Percentiles rank a stretch among this genome's conserved stretches.
phyloP scores from a whole-genome alignment of 129 eudicot genomes.

The Logfia minima region DNA sequence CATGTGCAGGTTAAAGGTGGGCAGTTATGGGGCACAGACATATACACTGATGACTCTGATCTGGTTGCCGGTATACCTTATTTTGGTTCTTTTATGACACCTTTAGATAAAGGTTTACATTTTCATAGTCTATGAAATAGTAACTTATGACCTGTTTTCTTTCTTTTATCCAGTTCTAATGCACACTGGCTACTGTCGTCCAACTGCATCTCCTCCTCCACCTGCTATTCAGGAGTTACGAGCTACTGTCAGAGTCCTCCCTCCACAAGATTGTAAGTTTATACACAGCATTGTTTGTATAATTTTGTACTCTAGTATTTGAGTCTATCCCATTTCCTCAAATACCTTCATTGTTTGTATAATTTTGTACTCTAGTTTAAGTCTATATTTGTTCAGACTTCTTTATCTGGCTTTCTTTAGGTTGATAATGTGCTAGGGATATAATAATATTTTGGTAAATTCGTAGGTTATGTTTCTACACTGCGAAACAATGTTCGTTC shows the following conservation, averaged over 20 bases:
- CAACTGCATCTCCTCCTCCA: slow-evolving; percentile 94
- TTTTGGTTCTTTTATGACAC: slow-evolving; percentile 9
- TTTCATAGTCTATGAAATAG: slow-evolving; percentile 1
- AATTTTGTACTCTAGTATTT: slow-evolving; percentile 3
- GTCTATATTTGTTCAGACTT: neutral
- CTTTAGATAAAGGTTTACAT: neutral
- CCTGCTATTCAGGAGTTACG: slow-evolving; percentile 84
- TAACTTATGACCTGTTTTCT: slow-evolving; percentile 6
- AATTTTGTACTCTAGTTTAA: too few relatives aligned
- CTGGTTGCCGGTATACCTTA: slow-evolving; percentile 84
- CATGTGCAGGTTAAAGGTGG: slow-evolving; percentile 91
- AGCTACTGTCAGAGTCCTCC: slow-evolving; percentile 78
- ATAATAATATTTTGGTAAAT: slow-evolving; percentile 1
- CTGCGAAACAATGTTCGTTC: slow-evolving; percentile 95
- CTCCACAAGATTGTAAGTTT: slow-evolving; percentile 89
- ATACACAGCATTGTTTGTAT: neutral
- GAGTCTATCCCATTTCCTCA: neutral
- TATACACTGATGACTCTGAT: slow-evolving; percentile 97
- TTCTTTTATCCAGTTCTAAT: slow-evolving; percentile 60
- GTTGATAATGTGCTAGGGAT: neutral
- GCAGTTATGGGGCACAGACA: slow-evolving; percentile 98
- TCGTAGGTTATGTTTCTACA: slow-evolving; percentile 78
- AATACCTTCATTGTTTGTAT: too few relatives aligned
- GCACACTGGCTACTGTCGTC: slow-evolving; percentile 98
- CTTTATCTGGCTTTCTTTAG: slow-evolving; percentile 5